Evolutionary conservation across 129 eudicot genomes (phyloP).

Genomic region (Lonicera japonica): DNA sequence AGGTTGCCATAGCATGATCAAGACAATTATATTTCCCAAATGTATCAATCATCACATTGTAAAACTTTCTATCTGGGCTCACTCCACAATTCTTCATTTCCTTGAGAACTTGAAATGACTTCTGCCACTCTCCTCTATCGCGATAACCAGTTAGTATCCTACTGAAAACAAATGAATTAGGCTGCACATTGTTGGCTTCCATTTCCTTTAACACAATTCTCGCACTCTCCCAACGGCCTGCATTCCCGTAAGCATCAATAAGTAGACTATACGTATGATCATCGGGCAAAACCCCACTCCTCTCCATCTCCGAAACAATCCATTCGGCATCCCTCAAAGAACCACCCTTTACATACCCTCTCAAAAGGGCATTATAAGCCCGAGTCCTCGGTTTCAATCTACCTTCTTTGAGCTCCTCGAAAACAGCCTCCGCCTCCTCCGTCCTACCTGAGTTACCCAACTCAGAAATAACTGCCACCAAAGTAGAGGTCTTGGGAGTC

Average conservation of each 20-base stretch:
- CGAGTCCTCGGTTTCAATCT: conserved; percentile 79
- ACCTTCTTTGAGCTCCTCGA: conserved; percentile 87
- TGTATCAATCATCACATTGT: conserved; percentile 89
- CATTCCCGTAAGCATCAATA: conserved; percentile 88
- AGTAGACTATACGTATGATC: conserved; percentile 73
- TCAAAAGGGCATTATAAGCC: conserved; percentile 88
- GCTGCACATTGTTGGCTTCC: conserved; percentile 69
- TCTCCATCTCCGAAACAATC: conserved; percentile 86
- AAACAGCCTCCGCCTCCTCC: conserved; percentile 90
- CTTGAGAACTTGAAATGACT: conserved; percentile 83
- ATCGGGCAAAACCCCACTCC: conserved; percentile 68
- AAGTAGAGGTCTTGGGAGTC: conserved; percentile 64
- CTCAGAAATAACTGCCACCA: conserved; percentile 54
- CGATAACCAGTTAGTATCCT: conserved; percentile 72
- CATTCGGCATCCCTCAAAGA: conserved; percentile 74
- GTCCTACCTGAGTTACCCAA: conserved; percentile 72
- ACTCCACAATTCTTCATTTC: conserved; percentile 89
- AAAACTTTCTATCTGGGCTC: conserved; percentile 72
- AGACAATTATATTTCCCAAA: conserved; percentile 93
- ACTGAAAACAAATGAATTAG: conserved; percentile 63
- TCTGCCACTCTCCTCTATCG: conserved; percentile 94
- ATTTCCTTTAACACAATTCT: conserved; percentile 91
- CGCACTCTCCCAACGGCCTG: conserved; percentile 97
- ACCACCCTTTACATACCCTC: conserved; percentile 68
- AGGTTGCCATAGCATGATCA: conserved; percentile 69